phyloP scores from a whole-genome alignment of 768 basidiomycete genomes.

The Tricholoma sp. region DNA sequence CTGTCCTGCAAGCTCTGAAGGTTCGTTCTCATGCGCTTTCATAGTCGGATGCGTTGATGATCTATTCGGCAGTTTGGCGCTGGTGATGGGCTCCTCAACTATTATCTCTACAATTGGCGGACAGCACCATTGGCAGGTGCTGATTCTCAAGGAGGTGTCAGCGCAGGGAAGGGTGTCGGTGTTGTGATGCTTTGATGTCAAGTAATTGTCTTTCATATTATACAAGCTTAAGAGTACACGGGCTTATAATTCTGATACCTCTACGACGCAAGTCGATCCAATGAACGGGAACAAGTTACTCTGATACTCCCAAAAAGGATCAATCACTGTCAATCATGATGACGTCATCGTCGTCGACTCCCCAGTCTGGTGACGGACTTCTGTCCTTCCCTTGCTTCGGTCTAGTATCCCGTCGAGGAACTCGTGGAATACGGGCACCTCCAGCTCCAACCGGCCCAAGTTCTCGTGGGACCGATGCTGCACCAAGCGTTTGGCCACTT shows the following conservation, averaged over 20 bases:
- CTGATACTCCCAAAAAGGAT: not conserved
- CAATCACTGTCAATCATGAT: constrained; percentile 85
- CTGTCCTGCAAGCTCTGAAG: constrained; percentile 80
- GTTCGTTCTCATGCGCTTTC: constrained; percentile 31
- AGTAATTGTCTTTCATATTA: not conserved
- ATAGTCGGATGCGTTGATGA: not conserved
- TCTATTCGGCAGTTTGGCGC: constrained; percentile 66
- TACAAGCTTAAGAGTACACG: not conserved
- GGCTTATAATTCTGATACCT: not conserved
- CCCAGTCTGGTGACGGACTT: constrained; percentile 77
- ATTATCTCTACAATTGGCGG: constrained; percentile 94
- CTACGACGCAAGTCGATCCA: not conserved
- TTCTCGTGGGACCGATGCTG: constrained; percentile 28
- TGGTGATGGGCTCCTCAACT: constrained; percentile 89
- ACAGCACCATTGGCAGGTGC: constrained; percentile 77
- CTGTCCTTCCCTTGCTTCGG: constrained; percentile 36
- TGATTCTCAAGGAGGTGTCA: constrained; percentile 39
- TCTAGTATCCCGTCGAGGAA: constrained; percentile 34
- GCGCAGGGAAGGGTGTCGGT: constrained; percentile 79
- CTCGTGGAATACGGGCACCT: constrained; percentile 45
- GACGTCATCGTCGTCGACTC: constrained; percentile 78
- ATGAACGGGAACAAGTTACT: not conserved
- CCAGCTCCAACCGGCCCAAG: constrained; percentile 49
- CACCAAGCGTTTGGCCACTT: constrained; percentile 48
- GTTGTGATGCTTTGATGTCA: constrained; percentile 82